A percentile compares a stretch with the other conserved stretches of the same genome.
phyloP scores from a whole-genome alignment of 768 basidiomycete genomes.

The Artomyces pyxidatus region DNA sequence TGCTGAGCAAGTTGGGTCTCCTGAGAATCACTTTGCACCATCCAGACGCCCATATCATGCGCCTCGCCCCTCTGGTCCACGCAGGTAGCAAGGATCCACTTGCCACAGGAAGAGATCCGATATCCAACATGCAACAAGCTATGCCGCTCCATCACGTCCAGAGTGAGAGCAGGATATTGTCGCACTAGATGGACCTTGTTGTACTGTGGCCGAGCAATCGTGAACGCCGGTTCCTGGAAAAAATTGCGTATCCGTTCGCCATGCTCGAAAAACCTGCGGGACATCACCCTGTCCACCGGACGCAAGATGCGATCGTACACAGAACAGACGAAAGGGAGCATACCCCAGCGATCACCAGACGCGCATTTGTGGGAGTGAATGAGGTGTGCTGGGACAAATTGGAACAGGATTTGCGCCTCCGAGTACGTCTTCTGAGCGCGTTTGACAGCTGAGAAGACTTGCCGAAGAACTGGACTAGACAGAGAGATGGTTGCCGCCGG shows the following conservation, averaged over 20 bases:
- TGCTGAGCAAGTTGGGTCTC: conserved; percentile 46
- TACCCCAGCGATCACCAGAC: conserved; percentile 30
- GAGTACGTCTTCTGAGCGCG: conserved; percentile 42
- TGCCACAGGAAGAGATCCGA: conserved; percentile 51
- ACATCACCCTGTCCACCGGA: conserved; percentile 52
- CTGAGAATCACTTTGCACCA: conserved; percentile 41
- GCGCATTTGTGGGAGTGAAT: conserved; percentile 41
- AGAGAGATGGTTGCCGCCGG: conserved; percentile 55
- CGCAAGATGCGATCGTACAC: conserved; percentile 67
- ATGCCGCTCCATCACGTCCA: conserved; percentile 48
- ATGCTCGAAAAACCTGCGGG: conserved; percentile 38
- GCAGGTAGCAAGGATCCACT: conserved; percentile 72
- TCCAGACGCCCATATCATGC: conserved; percentile 60
- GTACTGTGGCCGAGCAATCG: conserved; percentile 41
- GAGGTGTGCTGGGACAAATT: conserved; percentile 64
- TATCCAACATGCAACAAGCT: conserved; percentile 76
- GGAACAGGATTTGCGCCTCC: conserved; percentile 49
- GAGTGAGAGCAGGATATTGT: conserved; percentile 31
- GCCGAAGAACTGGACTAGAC: conserved; percentile 58
- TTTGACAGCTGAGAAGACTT: conserved; percentile 56
- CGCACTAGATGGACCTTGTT: conserved; percentile 29
- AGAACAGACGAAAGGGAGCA: conserved; percentile 48
- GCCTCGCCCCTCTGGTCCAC: conserved; percentile 75
- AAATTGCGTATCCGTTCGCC: conserved; percentile 34
- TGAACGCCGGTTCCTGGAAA: conserved; percentile 60